Evolutionary conservation across 371 early-diverging fungal genomes (phyloP).

Genomic region (Nematocida sp.): DNA sequence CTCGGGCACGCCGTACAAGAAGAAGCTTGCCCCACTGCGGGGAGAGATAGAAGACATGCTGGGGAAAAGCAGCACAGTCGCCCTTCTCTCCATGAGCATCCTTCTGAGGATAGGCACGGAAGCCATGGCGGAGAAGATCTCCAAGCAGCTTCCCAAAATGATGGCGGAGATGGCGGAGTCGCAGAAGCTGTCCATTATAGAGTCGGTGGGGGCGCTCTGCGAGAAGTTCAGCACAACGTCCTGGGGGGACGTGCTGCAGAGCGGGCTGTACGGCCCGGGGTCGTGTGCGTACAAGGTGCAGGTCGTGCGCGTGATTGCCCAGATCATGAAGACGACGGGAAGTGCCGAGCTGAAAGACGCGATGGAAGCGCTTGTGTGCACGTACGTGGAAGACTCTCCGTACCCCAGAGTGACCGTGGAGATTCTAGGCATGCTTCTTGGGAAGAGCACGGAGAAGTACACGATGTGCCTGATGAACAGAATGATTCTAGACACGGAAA

Average conservation of each 20-base stretch:
- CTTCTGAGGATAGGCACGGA: constrained; percentile 63
- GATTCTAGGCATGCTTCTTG: constrained; percentile 58
- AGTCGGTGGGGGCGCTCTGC: constrained; percentile 56
- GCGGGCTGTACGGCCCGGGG: constrained; percentile 46
- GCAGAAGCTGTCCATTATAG: constrained; percentile 58
- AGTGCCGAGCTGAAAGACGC: constrained; percentile 27
- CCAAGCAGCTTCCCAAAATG: constrained; percentile 54
- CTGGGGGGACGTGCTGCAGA: constrained; percentile 56
- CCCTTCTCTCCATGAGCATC: constrained; percentile 57
- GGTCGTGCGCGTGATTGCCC: constrained; percentile 52
- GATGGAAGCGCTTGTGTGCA: constrained; percentile 49
- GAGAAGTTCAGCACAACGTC: constrained; percentile 38
- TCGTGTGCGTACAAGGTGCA: constrained; percentile 57
- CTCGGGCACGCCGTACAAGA: constrained; percentile 43
- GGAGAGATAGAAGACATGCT: constrained; percentile 61
- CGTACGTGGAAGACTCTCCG: constrained; percentile 63
- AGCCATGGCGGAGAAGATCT: constrained; percentile 53
- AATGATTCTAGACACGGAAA: constrained; percentile 61
- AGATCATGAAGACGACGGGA: constrained; percentile 16
- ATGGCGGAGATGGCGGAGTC: constrained; percentile 53
- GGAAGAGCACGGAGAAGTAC: constrained; percentile 42
- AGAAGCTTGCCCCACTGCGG: constrained; percentile 53
- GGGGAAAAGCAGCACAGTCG: constrained; percentile 40
- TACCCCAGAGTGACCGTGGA: constrained; percentile 59
- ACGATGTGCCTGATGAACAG: constrained; percentile 60